Percentiles rank a stretch among this genome's conserved stretches.
These are phyloP conservation scores for Domatiomyces globalis DNA, from an alignment of 2,329 filamentous ascomycete species.

Conservation along the genomic window DNA sequence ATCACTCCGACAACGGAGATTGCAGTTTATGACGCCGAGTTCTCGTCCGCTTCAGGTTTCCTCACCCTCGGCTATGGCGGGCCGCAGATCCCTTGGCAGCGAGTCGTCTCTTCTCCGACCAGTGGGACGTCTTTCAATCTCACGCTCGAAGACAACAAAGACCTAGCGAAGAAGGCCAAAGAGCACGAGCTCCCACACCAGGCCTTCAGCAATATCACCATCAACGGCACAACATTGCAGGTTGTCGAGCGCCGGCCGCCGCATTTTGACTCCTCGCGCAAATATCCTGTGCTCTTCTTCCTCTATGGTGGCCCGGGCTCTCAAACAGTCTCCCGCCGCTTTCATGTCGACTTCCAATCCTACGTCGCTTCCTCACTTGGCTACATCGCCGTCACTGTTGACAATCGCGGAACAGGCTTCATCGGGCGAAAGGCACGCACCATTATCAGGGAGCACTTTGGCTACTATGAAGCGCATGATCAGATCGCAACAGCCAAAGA, in stretches of 20 bases:
- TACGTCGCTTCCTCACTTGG: slow-evolving; percentile 75
- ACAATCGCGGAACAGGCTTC: slow-evolving; percentile 84
- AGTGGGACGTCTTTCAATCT: slow-evolving; percentile 51
- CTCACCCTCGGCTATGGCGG: slow-evolving; percentile 73
- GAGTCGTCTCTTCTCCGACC: slow-evolving; percentile 69
- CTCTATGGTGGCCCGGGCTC: slow-evolving; percentile 93
- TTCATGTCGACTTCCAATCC: slow-evolving; percentile 75
- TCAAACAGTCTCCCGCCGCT: slow-evolving; percentile 68
- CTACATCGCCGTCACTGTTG: slow-evolving; percentile 89
- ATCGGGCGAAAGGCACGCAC: slow-evolving; percentile 74
- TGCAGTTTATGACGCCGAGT: slow-evolving; percentile 69
- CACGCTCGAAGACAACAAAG: slow-evolving; percentile 62
- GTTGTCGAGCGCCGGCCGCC: slow-evolving; percentile 76
- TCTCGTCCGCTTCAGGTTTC: slow-evolving; percentile 70
- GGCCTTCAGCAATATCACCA: slow-evolving; percentile 69
- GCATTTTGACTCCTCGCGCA: slow-evolving; percentile 60
- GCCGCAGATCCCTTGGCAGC: slow-evolving; percentile 79
- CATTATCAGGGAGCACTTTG: slow-evolving; percentile 68
- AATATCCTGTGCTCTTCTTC: slow-evolving; percentile 88
- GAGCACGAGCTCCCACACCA: slow-evolving; percentile 70
- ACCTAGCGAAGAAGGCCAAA: slow-evolving; percentile 53
- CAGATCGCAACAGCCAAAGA: slow-evolving; percentile 82
- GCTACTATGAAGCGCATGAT: slow-evolving; percentile 70
- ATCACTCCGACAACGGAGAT: slow-evolving; percentile 60
- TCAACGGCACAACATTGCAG: slow-evolving; percentile 61